Evolutionary conservation across 2,329 filamentous ascomycete species (phyloP), one percentile per base, ranked within the genome.

Genomic region (Arthrobotrys musiformis): DNA sequence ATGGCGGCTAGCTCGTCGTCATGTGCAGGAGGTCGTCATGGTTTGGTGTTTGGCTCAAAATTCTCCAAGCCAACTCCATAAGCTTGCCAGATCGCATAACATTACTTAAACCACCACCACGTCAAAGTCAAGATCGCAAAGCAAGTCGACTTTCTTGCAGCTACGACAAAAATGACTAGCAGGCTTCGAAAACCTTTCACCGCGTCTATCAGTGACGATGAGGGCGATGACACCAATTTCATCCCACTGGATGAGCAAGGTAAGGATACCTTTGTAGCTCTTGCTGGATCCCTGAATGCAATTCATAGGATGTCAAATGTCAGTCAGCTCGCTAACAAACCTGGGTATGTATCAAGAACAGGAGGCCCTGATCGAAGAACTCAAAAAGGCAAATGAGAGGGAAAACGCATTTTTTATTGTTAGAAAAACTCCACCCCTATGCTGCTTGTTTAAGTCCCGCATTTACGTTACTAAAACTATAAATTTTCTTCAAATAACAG

Each of bases 391-490:
- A 69, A 78, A 78, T 42, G 74, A 78, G 42, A 54, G 69, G 35
- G 72, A 73, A 58, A 78, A 78, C 48, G 67, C 74, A 4, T 68
- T 78, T 19, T 78, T 78, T 54, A 78, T 78, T 42, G 74, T 78
- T 26, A 68, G 74, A 17, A 4, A 1, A 37, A 50, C n/a, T 30
- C 28, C 2, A 1, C 9, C 3, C 17, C 37, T 22, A 22, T 42
- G 13, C 24, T 40, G 24, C 15, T 52, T 30, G 2, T 19, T 17
- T 50, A 9, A 37, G 9, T 37, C 2, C 17, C 33, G 37, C 17
- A 33, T 60, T 6, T 13, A 17, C n/a, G 7, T 66, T 48, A 48
- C 50, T 37, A 15, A 54, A n/a, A 42, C 19, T 8, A n/a, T 24
- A 4, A 26, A 40, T 54, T 26, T 6, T 33, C 13, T 35, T 30